Percentiles rank a stretch among this genome's conserved stretches.
phyloP scores from a whole-genome alignment of 331 rosid species.

The Pyracantha coccinea region DNA sequence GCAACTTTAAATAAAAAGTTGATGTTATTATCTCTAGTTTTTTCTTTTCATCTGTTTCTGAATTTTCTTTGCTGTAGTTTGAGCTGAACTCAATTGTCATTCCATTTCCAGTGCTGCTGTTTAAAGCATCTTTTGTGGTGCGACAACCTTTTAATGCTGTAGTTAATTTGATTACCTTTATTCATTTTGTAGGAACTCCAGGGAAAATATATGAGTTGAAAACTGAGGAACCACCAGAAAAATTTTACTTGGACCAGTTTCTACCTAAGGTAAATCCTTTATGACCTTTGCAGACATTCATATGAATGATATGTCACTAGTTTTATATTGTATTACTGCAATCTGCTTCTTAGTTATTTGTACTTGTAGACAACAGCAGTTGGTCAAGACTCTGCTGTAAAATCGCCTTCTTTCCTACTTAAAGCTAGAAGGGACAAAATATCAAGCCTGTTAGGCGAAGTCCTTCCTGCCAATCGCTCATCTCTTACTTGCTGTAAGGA shows the following conservation, averaged over 20 bases:
- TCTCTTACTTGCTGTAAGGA: conserved; percentile 47
- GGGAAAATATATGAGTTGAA: conserved; percentile 27
- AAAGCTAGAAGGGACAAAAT: conserved; percentile 24
- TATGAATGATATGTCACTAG: conserved; percentile 1
- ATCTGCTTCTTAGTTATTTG: conserved; percentile 21
- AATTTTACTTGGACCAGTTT: conserved; percentile 27
- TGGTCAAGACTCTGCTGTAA: conserved; percentile 25
- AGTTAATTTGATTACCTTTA: neutral
- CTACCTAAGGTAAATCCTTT: conserved; percentile 35
- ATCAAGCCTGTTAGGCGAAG: conserved; percentile 34
- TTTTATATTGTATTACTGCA: conserved; percentile 2
- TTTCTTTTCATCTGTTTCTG: neutral
- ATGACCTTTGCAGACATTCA: conserved; percentile 2
- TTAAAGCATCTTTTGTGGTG: neutral
- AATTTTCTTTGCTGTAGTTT: neutral
- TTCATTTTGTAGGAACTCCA: conserved; percentile 23
- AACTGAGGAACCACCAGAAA: conserved; percentile 25
- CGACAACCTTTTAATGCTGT: neutral
- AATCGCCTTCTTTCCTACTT: conserved; percentile 26
- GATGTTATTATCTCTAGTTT: neutral
- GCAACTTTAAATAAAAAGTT: too few species aligned
- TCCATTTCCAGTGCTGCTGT: neutral
- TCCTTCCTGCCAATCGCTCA: conserved; percentile 81
- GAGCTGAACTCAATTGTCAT: neutral
- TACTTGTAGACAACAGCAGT: conserved; percentile 38